phyloP scores from a whole-genome alignment of 371 early-diverging fungal genomes.

The Actinomucor elegans region DNA sequence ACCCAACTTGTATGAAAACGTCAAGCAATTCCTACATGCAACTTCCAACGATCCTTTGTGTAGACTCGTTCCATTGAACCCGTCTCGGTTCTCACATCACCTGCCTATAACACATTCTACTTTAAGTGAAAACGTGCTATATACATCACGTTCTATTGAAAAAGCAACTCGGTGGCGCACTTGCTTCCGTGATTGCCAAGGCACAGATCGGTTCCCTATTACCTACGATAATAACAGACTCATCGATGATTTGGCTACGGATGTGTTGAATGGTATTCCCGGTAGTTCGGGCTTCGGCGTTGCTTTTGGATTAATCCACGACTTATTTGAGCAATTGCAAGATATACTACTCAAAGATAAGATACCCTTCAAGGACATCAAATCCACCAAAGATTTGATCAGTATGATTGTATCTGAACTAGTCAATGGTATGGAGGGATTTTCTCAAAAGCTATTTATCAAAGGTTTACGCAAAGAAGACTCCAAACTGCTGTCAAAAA shows the following conservation, averaged over 20 bases:
- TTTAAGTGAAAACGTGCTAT: constrained; percentile 5
- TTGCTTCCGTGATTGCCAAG: constrained; percentile 34
- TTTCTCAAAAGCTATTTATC: constrained; percentile 7
- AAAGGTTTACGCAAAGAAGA: constrained; percentile 15
- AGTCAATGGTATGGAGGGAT: constrained; percentile 9
- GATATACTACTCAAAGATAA: constrained; percentile 13
- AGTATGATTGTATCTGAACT: constrained; percentile 11
- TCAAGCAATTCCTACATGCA: constrained; percentile 2
- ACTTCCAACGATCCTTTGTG: constrained; percentile 4
- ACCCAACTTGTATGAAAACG: constrained; percentile 17
- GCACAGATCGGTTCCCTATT: constrained; percentile 28
- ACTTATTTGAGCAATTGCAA: constrained; percentile 22
- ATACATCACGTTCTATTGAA: constrained; percentile 21
- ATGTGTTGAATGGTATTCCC: constrained; percentile 31
- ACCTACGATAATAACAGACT: constrained; percentile 8
- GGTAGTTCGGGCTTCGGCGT: constrained; percentile 23
- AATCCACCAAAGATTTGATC: constrained; percentile 8
- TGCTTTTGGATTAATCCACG: constrained; percentile 21
- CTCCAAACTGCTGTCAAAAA: constrained; percentile 24
- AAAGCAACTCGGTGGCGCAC: constrained; percentile 34
- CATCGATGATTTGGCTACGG: constrained; percentile 23
- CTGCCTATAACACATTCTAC: constrained; percentile 13
- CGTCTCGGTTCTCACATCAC: constrained; percentile 17
- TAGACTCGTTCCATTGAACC: constrained; percentile 9
- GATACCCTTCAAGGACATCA: constrained; percentile 3